Evolutionary conservation across 2,329 filamentous ascomycete genomes (phyloP), one percentile per base, ranked within the genome.

Genomic region (Colletotrichum sp.): DNA sequence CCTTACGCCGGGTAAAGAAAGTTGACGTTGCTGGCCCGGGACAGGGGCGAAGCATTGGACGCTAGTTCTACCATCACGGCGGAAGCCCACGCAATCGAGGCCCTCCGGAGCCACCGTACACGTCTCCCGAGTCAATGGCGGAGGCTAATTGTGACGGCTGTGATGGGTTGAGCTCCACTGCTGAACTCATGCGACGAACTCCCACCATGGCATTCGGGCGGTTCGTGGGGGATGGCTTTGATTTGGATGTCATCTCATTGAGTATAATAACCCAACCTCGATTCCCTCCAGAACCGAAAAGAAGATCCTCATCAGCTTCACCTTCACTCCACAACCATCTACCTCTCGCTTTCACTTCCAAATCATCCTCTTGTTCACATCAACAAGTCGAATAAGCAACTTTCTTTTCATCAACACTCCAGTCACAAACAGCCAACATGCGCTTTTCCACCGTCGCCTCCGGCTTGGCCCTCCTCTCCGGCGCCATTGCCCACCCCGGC

Each of bases 401-500:
- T 44, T n/a, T 64, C 63, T 72, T 73, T 66, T 34, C 16, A 59
- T 11, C 28, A 61, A 52, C 15, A 28, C 36, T 48, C 34, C 66
- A 69, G 36, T 28, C 30, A n/a, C 34, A 61, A 66, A 36, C 48
- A 39, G 44, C 57, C 32, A 15, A 39, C 1, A 76, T 75, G 72
- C 72, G 75, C 61, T 72, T 76, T 52, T 68, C 75, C 15, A 68
- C 73, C 61, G 63, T 77, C 34, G 71, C 75, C 48, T 70, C 75
- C 32, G 67, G 72, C 75, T 16, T 77, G 3, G 67, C 75, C 66
- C 75, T 77, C n/a, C 71, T 77, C 27, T 77, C 72, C 57, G 27
- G 64, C 44, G 70, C 44, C 64, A 60, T 63, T n/a, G 87, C 87
- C 25, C 87, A 91, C 75, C 88, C 88, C 2, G 88, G 88, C 75